Base-by-base conservation (phyloP, 768 basidiomycete species). In the Leccinum variicolor region DNA sequence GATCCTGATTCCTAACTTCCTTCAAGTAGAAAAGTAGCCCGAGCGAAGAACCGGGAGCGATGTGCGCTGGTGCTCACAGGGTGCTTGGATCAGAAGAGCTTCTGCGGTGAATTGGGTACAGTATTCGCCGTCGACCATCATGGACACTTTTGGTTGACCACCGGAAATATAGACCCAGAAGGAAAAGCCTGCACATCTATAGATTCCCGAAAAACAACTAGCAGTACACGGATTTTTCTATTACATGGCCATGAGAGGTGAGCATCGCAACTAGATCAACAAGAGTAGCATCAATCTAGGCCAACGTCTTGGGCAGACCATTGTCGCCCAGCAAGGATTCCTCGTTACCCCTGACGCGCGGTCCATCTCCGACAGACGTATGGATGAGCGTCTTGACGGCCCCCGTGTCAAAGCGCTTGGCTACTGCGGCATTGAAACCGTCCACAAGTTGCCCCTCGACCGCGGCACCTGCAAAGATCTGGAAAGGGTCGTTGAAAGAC, bases 291-390 rank as follows among this genome's bases (percentile, higher is more conserved):
- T 28, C 19, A 19, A 19, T 19, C 61, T 56, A 80, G n/a, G 73
- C 76, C 49, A 82, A 57, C 17, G 73, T 73, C 63, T 80, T 85
- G 1, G 95, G 94, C 47, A 89, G 64, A 4, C 96, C 96, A 54
- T 87, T 77, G 1, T 64, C 65, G 2, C 79, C 82, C 61, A 98
- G 73, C 62, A 99, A 68, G 23, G 84, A 74, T 64, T 92, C 90
- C 51, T 81, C 81, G 0, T 71, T 66, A 31, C 73, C 80, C 34
- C 97, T 72, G 17, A 84, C 82, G 61, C 89, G 80, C 0, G 96
- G 96, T 0, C 96, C 95, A 67, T 94, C 94, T 1, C 96, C 96
- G 8, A 98, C 92, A 47, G 81, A 78, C 9, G 96, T 98, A 73
- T 96, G 94, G 53, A 98, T 98, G 68, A 98, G 79, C 4, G 85